Base-by-base conservation (phyloP, 768 basidiomycete species). In the Panellus pusillus region DNA sequence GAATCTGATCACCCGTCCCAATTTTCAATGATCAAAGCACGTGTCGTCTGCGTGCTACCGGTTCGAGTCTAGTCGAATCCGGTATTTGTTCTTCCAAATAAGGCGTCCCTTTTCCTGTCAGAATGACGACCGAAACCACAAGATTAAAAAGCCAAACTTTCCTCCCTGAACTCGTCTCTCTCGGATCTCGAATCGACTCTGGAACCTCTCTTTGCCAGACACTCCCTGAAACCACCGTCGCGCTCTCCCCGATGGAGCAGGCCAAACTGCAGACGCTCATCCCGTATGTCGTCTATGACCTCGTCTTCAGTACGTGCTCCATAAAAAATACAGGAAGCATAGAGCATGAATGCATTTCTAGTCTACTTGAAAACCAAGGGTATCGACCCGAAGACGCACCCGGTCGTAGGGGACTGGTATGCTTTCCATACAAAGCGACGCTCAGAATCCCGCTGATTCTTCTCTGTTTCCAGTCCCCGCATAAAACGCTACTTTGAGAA, bases 201-300 rank as follows among this genome's bases (percentile, higher is more conserved):
- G 1, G 82, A 83, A 14, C 84, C 87, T 7, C 93, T 11, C 76
- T 93, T 39, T 68, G 84, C 0, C 80, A 86, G 54, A 76, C 87
- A 2, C 76, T 93, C 13, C 79, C 84, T 6, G 87, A 91, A 60
- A 82, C 84, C 0, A 65, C 85, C 14, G 68, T 86, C 19, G 74
- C 74, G 12, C 75, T 92, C 20, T 84, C 89, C 55, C 81, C 83
- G 7, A 74, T 93, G 18, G 86, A 91, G 54, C 88, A 91, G 63
- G 91, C 91, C 20, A 91, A 92, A 68, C 69, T 93, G 3, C 88
- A 93, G 58, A 84, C 85, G 6, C 74, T 83, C 32, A 65, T 93
- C 39, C 89, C 90, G n/a, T 93, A 93, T 69, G 75, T 91, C 28
- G 77, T 88, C 3, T 91, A 93, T 64, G 91, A 93, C 68, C 78